Base-by-base conservation (phyloP, 2,329 filamentous ascomycete genomes). In the Ilyonectria destructans region DNA sequence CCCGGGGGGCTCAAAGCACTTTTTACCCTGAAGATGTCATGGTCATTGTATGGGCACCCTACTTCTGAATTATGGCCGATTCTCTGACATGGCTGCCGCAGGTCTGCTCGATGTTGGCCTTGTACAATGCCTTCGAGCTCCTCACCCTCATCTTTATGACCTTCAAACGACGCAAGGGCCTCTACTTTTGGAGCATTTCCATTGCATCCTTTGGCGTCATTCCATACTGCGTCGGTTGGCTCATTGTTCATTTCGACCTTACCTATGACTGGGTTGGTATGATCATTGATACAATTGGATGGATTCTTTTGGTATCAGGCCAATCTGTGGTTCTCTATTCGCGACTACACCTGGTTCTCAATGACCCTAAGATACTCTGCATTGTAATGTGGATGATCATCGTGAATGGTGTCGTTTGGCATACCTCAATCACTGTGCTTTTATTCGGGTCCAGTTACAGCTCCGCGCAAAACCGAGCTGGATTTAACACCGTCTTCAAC, bases 241-340 rank as follows among this genome's bases (percentile, higher is more conserved):
- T 85, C 45, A 77, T 86, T 63, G 85, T 84, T 69, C 69, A 65
- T 17, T 68, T 73, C 10, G 77, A 66, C 6, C 52, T 62, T 8
- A 62, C 43, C 5, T 26, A 62, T 9, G 6, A 51, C 33, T 70
- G 40, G 37, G 59, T 51, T 33, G 67, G 62, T 6, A 67, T 75
- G 48, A 69, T 68, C 1, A 65, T 75, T 6, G 71, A 70, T 48
- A 59, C 69, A 15, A 35, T 69, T 4, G 75, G 75, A 17, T 78
- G 77, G 77, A 70, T 74, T 6, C 71, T 62, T 2, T 89, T 91
- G 86, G 85, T 91, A 0, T 89, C 88, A 3, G 89, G 89, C 0
- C 88, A 90, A 74, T 85, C 86, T 0, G 71, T 90, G 10, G 89
- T 91, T 1, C 81, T 91, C 2, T 91, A 89, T 80, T 90, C 88